Percentiles rank a stretch among this genome's conserved stretches.
Evolutionary conservation across 768 basidiomycete genomes (phyloP).

Genomic region (Naganishia vaughanmartiniae): DNA sequence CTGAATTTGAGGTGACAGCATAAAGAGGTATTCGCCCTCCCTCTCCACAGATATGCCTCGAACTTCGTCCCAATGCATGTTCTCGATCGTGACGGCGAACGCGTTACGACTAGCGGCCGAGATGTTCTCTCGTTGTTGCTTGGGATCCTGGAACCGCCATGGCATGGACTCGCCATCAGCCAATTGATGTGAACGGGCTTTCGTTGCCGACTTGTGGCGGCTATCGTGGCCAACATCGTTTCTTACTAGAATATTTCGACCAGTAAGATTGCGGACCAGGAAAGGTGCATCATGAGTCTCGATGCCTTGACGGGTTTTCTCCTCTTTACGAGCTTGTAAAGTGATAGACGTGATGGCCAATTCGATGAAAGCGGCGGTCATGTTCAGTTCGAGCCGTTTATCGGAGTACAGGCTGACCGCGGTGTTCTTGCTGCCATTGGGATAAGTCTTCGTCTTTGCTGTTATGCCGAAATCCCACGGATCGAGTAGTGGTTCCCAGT

Average conservation of each 20-base stretch:
- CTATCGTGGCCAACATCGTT: constrained; percentile 65
- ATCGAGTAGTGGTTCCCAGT: constrained; percentile 97
- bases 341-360: constrained; percentile 70
- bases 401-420: constrained; percentile 67
- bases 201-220: constrained; percentile 48
- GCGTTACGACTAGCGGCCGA: constrained; percentile 73
- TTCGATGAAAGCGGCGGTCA: constrained; percentile 87
- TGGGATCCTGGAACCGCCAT: constrained; percentile 98
- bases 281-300: constrained; percentile 92
- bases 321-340: constrained; percentile 71
- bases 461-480: constrained; percentile 69
- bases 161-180: constrained; percentile 74
- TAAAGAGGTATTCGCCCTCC: constrained; percentile 86
- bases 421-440: constrained; percentile 49
- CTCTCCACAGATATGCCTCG: constrained; percentile 84
- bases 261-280: constrained; percentile 84
- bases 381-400: constrained; percentile 83
- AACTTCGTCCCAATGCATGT: constrained; percentile 84
- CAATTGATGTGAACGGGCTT: constrained; percentile 61
- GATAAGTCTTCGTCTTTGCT: constrained; percentile 16
- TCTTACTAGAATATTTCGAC: constrained; percentile 79
- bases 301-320: constrained; percentile 67
- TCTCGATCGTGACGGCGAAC: constrained; percentile 78
- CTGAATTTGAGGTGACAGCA: constrained; percentile 72
- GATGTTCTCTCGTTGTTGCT: constrained; percentile 79